A percentile compares a stretch with the other conserved stretches of the same genome.
Conservation (phyloP, 2,329 filamentous ascomycete genomes). For the Fusarium sp. region DNA sequence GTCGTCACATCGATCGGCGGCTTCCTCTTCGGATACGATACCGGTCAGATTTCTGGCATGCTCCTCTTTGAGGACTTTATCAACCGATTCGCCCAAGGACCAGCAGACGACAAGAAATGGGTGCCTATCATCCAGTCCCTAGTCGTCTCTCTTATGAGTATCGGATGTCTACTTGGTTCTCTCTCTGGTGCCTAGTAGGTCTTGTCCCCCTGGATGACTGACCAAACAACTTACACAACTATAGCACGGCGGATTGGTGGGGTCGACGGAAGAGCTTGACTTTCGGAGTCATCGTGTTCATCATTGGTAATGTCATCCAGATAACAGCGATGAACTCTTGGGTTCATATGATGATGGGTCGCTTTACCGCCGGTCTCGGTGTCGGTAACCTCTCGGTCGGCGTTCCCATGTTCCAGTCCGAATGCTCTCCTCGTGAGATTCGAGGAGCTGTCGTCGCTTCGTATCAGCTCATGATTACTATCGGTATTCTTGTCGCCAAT, state of each 20-base stretch:
- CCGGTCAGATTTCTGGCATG: slow-evolving; percentile 68
- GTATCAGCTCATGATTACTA: slow-evolving; percentile 81
- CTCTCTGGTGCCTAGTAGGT: slow-evolving; percentile 62
- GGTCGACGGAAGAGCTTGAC: slow-evolving; percentile 69
- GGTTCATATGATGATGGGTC: slow-evolving; percentile 75
- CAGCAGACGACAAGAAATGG: slow-evolving; percentile 56
- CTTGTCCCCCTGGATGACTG: no score
- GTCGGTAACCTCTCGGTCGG: slow-evolving; percentile 75
- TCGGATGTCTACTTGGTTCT: slow-evolving; percentile 67
- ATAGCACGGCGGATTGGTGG: slow-evolving; percentile 66
- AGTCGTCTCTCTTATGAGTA: slow-evolving; percentile 68
- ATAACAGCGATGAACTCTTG: slow-evolving; percentile 69
- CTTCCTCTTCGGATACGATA: slow-evolving; percentile 74
- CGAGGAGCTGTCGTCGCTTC: slow-evolving; percentile 74
- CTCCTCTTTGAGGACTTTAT: slow-evolving; percentile 66
- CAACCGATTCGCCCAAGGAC: slow-evolving; percentile 64
- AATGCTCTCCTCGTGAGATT: slow-evolving; percentile 71
- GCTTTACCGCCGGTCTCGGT: slow-evolving; percentile 75
- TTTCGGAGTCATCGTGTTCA: slow-evolving; percentile 67
- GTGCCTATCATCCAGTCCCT: slow-evolving; percentile 60
- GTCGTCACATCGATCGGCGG: slow-evolving; percentile 69
- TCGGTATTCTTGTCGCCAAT: slow-evolving; percentile 73
- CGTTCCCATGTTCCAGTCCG: slow-evolving; percentile 76
- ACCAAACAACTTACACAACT: slow-evolving; percentile 13
- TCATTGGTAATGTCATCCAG: slow-evolving; percentile 74